These are phyloP conservation scores for Xylaria scruposa DNA, from an alignment of 495 filamentous ascomycete genomes.

Conservation along the genomic window DNA sequence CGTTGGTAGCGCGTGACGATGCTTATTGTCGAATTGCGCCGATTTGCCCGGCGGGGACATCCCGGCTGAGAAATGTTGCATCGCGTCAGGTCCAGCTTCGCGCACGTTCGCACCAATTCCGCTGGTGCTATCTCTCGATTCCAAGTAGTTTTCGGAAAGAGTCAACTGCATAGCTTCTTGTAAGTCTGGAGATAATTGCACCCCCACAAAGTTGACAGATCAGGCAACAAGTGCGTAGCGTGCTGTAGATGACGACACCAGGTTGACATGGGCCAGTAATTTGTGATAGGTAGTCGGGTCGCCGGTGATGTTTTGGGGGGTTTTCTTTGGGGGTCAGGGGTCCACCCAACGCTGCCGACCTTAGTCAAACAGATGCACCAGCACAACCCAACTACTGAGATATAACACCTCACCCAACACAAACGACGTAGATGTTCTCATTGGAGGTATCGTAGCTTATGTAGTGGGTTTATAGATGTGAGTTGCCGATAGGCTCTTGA, in stretches of 20 bases:
- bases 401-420: not conserved
- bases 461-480: not conserved
- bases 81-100: not conserved
- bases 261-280: not conserved
- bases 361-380: not conserved
- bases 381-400: not conserved
- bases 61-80: not conserved
- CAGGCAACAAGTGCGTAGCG: not conserved
- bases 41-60: conserved; percentile 4
- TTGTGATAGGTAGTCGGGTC: not conserved
- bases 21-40: conserved; percentile 5
- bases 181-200: not conserved
- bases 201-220: not conserved
- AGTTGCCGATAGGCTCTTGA: not conserved
- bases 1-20: not conserved
- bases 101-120: not conserved
- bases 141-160: not conserved
- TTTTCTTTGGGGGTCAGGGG: not conserved
- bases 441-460: not conserved
- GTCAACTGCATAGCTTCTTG: not conserved
- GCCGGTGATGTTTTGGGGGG: not conserved
- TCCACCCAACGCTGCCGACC: not conserved
- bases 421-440: not conserved
- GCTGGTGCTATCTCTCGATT: not conserved
- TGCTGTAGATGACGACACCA: not conserved